phyloP scores from a whole-genome alignment of 2,329 filamentous ascomycete species.

The Penicillium sp. region DNA sequence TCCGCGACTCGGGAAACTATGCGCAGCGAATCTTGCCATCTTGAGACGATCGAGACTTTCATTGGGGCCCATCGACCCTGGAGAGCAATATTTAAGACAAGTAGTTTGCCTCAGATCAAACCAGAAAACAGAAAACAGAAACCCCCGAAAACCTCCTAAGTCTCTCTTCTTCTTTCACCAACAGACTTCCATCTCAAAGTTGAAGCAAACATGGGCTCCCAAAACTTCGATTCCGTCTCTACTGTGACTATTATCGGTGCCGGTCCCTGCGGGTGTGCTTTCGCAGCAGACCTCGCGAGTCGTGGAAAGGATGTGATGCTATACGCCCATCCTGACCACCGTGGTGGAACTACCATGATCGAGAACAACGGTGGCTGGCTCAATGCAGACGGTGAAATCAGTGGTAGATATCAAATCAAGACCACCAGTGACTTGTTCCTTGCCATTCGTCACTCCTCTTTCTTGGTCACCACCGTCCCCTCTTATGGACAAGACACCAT shows the following conservation, averaged over 20 bases:
- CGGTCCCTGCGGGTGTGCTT: constrained; percentile 19
- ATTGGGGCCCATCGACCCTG: not conserved
- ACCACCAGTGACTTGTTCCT: constrained; percentile 20
- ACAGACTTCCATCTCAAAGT: not conserved
- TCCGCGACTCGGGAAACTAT: not conserved
- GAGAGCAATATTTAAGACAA: not conserved
- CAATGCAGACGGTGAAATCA: constrained; percentile 12
- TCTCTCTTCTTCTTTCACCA: not conserved
- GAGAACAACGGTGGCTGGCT: constrained; percentile 19
- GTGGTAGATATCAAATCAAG: constrained; percentile 15
- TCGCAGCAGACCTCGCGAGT: constrained; percentile 19
- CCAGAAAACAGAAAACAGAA: not conserved
- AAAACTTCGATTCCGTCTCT: constrained; percentile 8
- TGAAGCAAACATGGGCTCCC: constrained; percentile 4
- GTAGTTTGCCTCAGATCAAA: not conserved
- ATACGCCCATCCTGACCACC: constrained; percentile 23
- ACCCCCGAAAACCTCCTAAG: not conserved
- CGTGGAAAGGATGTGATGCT: constrained; percentile 18
- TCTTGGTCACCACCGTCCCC: constrained; percentile 17
- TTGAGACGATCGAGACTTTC: not conserved
- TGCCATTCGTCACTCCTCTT: constrained; percentile 14
- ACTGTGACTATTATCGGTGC: constrained; percentile 17
- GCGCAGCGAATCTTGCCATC: not conserved
- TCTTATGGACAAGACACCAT: constrained; percentile 15
- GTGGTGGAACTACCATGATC: constrained; percentile 18